These are phyloP conservation scores for Whalleya microplaca DNA, from an alignment of 2,329 filamentous ascomycete genomes.

Conservation along the genomic window DNA sequence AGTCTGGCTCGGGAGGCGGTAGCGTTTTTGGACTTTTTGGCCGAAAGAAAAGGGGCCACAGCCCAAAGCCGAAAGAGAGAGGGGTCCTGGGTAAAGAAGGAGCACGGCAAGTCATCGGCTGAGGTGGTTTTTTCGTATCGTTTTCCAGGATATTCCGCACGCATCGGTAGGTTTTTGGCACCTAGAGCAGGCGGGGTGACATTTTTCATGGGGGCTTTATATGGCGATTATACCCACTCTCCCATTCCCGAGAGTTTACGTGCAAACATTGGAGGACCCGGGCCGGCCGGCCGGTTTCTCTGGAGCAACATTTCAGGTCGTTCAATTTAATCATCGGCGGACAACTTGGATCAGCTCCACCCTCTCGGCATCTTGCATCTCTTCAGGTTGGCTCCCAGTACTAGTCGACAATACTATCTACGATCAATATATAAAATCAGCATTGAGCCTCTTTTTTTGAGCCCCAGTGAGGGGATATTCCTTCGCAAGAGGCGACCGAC, in stretches of 20 bases:
- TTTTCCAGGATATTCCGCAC: slow-evolving; percentile 19
- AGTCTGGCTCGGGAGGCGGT: slow-evolving; percentile 57
- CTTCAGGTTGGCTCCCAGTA: not conserved
- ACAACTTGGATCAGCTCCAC: not conserved
- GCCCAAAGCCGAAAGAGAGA: slow-evolving; percentile 90
- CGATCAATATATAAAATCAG: not conserved
- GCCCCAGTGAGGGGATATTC: too few relatives aligned
- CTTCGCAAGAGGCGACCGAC: not conserved
- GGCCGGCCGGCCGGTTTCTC: not conserved
- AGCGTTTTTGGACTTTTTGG: slow-evolving; percentile 91
- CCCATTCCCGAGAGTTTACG: slow-evolving; percentile 6
- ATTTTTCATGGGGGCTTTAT: slow-evolving; percentile 5
- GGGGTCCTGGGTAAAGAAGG: slow-evolving; percentile 96
- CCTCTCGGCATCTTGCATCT: not conserved
- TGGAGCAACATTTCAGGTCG: not conserved
- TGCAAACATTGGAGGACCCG: not conserved
- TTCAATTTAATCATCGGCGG: not conserved
- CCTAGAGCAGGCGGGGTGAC: slow-evolving; percentile 2
- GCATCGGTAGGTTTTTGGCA: slow-evolving; percentile 24
- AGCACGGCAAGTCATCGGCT: slow-evolving; percentile 79
- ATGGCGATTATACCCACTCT: slow-evolving; percentile 15
- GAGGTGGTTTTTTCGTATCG: slow-evolving; percentile 30
- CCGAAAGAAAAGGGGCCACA: slow-evolving; percentile 88
- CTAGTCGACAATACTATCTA: not conserved
- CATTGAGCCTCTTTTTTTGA: not conserved